These are phyloP conservation scores for Cordyceps farinosa DNA, from an alignment of 2,329 filamentous ascomycete genomes.

Conservation along the genomic window DNA sequence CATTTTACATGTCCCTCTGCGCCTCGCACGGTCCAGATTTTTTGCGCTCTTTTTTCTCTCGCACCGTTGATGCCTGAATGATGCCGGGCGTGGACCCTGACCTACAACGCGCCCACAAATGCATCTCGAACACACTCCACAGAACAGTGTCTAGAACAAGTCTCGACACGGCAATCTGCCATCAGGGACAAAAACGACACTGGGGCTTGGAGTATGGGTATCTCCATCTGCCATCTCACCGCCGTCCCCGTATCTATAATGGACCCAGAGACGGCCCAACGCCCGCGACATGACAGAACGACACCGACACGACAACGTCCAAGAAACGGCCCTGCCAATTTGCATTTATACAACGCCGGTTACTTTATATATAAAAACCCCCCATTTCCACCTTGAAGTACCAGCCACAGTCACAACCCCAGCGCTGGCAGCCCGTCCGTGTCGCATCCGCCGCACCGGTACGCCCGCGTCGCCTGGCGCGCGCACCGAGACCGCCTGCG, in stretches of 20 bases:
- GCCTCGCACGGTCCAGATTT: not conserved
- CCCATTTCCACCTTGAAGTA: too few relatives aligned
- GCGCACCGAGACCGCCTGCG: too few relatives aligned
- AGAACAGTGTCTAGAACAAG: conserved; percentile 2
- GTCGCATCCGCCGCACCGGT: too few relatives aligned
- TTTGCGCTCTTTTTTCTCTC: not conserved
- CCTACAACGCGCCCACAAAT: not conserved
- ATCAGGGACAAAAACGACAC: not conserved
- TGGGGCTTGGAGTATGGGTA: not conserved
- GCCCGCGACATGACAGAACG: not conserved
- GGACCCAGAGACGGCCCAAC: not conserved
- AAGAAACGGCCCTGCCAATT: too few relatives aligned
- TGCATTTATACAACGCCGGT: too few relatives aligned
- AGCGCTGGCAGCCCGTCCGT: too few relatives aligned
- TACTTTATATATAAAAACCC: too few relatives aligned
- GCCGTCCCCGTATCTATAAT: not conserved
- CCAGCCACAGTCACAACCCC: too few relatives aligned
- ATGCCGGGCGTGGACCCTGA: not conserved
- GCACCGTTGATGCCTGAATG: not conserved
- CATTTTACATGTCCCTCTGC: not conserved
- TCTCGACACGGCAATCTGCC: not conserved
- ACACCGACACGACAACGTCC: not conserved
- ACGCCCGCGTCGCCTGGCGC: too few relatives aligned
- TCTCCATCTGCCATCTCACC: not conserved
- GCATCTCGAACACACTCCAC: conserved; percentile 6